phyloP scores from a whole-genome alignment of 1,139 yeast species.

The Blastobotrys aristatus region DNA sequence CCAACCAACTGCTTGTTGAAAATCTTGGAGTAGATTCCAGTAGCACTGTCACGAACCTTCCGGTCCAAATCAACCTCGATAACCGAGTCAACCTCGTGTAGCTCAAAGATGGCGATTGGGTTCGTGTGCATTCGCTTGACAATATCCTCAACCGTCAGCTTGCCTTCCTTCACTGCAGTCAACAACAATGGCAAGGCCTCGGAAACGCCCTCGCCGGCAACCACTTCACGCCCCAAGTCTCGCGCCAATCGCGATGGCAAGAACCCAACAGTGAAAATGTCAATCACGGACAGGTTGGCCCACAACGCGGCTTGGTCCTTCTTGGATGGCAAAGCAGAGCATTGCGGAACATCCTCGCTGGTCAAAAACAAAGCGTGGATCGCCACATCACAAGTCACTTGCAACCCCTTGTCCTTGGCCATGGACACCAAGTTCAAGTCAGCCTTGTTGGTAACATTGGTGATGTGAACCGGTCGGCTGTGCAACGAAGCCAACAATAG shows the following conservation, averaged over 20 bases:
- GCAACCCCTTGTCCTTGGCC: constrained; percentile 76
- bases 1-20: constrained; percentile 54
- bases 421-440: constrained; percentile 80
- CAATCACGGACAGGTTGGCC: constrained; percentile 67
- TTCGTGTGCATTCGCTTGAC: constrained; percentile 70
- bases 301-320: constrained; percentile 81
- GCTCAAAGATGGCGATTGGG: constrained; percentile 76
- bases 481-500: constrained; percentile 85
- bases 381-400: constrained; percentile 87
- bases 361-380: constrained; percentile 74
- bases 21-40: constrained; percentile 43
- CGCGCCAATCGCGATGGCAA: constrained; percentile 70
- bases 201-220: constrained; percentile 70
- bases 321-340: constrained; percentile 68
- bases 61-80: constrained; percentile 85
- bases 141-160: constrained; percentile 68
- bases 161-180: constrained; percentile 71
- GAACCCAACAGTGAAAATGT: constrained; percentile 83
- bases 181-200: constrained; percentile 81
- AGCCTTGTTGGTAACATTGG: constrained; percentile 74
- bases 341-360: constrained; percentile 65
- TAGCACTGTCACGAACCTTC: constrained; percentile 33
- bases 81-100: constrained; percentile 64
- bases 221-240: constrained; percentile 53
- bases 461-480: constrained; percentile 79